These are phyloP conservation scores for Albifimbria verrucaria DNA, from an alignment of 2,329 filamentous ascomycete species.

Conservation along the genomic window DNA sequence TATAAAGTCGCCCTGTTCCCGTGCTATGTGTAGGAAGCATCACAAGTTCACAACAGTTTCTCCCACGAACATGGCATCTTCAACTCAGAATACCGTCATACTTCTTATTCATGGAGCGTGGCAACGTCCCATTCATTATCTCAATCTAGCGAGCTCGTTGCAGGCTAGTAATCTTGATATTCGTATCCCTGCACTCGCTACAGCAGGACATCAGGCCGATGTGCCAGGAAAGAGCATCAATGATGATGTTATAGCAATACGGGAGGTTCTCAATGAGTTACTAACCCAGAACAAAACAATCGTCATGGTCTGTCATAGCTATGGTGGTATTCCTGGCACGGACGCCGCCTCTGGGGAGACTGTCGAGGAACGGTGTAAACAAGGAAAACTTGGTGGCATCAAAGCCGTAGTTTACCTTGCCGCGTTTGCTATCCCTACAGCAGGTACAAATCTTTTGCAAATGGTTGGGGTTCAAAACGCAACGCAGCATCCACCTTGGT, in stretches of 20 bases:
- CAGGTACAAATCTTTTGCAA: not conserved
- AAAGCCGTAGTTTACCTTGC: constrained; percentile 23
- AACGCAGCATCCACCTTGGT: not conserved
- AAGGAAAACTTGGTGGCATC: constrained; percentile 23
- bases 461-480: not conserved
- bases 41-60: too few relatives aligned
- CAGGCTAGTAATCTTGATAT: not conserved
- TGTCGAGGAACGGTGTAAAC: constrained; percentile 17
- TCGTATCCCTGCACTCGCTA: not conserved
- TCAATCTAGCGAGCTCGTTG: not conserved
- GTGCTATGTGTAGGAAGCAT: too few relatives aligned
- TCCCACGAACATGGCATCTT: too few relatives aligned
- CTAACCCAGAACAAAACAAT: constrained; percentile 2
- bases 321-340: constrained; percentile 26
- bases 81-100: too few relatives aligned
- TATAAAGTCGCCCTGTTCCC: too few relatives aligned
- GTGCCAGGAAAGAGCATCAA: not conserved
- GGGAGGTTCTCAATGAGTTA: not conserved
- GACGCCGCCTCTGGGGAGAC: constrained; percentile 20
- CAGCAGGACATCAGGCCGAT: not conserved
- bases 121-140: constrained; percentile 6
- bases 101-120: constrained; percentile 7
- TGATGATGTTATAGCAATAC: constrained; percentile 8
- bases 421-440: constrained; percentile 18
- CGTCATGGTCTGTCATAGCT: constrained; percentile 17